Evolutionary conservation across 192 early-diverging fungal genomes (phyloP).

Genomic region (Backusella circina): DNA sequence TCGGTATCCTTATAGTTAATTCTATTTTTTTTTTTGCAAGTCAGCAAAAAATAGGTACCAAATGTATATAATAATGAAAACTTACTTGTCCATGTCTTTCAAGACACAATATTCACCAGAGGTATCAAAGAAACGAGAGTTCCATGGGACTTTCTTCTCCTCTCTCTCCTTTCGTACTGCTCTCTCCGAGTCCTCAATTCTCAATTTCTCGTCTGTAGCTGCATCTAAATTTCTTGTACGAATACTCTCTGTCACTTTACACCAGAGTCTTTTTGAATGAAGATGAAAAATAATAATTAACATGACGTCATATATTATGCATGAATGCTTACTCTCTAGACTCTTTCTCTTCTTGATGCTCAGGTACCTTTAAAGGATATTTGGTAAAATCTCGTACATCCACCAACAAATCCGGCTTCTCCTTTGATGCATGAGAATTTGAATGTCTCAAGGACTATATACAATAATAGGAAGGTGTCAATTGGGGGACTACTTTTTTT

Average conservation of each 20-base stretch:
- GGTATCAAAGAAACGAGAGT: constrained; percentile 23
- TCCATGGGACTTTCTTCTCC: constrained; percentile 20
- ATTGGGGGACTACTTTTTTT: background rate
- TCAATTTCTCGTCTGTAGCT: constrained; percentile 65
- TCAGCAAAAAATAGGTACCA: too few relatives aligned
- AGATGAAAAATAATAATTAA: background rate
- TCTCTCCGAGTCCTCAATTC: constrained; percentile 74
- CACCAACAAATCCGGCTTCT: background rate
- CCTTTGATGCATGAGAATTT: background rate
- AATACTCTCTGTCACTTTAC: constrained; percentile 68
- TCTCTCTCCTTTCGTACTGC: constrained; percentile 14
- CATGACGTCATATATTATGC: background rate
- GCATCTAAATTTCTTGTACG: constrained; percentile 55
- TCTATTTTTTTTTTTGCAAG: constrained; percentile 1
- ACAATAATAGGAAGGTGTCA: background rate
- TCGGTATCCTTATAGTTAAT: constrained; percentile 5
- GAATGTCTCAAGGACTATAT: background rate
- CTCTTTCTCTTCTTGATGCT: constrained; percentile 80
- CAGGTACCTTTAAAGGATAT: background rate
- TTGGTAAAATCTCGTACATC: background rate
- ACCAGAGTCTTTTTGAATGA: constrained; percentile 67
- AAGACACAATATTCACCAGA: constrained; percentile 21
- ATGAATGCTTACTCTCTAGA: constrained; percentile 56
- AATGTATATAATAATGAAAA: background rate
- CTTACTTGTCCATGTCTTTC: constrained; percentile 21